These are phyloP conservation scores for Alternaria infectoria DNA, from an alignment of 2,329 filamentous ascomycete genomes.

Conservation along the genomic window DNA sequence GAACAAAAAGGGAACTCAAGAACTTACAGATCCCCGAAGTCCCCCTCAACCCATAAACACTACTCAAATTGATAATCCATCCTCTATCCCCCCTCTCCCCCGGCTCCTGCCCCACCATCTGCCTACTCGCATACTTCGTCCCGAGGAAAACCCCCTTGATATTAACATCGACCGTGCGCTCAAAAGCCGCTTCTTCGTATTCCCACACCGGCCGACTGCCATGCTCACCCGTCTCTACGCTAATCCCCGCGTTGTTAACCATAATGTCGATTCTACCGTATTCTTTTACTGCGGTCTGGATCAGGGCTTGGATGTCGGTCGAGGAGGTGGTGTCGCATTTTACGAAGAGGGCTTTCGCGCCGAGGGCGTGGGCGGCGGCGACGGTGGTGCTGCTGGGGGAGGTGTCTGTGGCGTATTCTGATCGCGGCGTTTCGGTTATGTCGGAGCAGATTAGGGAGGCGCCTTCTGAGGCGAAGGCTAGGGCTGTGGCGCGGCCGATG, in stretches of 20 bases:
- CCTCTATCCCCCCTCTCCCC: constrained; percentile 50
- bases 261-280: constrained; percentile 61
- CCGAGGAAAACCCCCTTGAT: constrained; percentile 50
- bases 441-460: constrained; percentile 43
- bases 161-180: constrained; percentile 50
- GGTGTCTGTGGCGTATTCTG: constrained; percentile 21
- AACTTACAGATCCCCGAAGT: constrained; percentile 31
- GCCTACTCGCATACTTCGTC: constrained; percentile 55
- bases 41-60: constrained; percentile 57
- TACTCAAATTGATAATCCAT: constrained; percentile 62
- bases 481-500: constrained; percentile 44
- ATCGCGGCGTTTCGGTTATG: constrained; percentile 26
- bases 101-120: constrained; percentile 59
- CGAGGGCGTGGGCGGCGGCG: constrained; percentile 36
- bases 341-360: constrained; percentile 45
- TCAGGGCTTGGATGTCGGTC: constrained; percentile 49
- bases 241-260: constrained; percentile 57
- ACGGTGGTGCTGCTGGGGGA: constrained; percentile 34
- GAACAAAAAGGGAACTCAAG: not conserved
- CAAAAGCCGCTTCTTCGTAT: constrained; percentile 55
- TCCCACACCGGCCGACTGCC: constrained; percentile 52
- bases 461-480: constrained; percentile 41
- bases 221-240: constrained; percentile 40
- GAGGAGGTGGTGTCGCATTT: constrained; percentile 53
- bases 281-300: constrained; percentile 48